Evolutionary conservation across 202 grass and related monocot genomes (phyloP).

Genomic region (Zizania palustris): DNA sequence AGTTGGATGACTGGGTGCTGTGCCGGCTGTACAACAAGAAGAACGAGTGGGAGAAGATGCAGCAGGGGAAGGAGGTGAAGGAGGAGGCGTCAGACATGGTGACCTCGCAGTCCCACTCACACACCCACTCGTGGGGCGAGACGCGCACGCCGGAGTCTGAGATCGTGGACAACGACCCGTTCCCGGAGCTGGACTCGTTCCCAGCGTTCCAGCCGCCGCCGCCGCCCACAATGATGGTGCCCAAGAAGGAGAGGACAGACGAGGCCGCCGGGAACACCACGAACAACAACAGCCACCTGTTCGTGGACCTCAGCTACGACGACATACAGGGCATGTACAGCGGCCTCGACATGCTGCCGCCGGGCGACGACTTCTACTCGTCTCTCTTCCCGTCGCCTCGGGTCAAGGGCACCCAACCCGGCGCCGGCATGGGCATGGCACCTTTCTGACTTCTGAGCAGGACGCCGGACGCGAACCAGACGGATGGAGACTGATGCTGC

Average conservation of each 20-base stretch:
- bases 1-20: slow-evolving; percentile 96
- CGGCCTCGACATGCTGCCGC: slow-evolving; percentile 53
- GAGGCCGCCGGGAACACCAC: background rate
- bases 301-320: slow-evolving; percentile 66
- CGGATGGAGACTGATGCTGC: background rate
- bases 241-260: slow-evolving; percentile 52
- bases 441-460: too few relatives aligned
- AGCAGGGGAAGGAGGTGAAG: slow-evolving; percentile 17
- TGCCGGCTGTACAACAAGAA: slow-evolving; percentile 99
- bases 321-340: slow-evolving; percentile 72
- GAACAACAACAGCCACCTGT: slow-evolving; percentile 41
- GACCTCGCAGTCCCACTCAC: slow-evolving; percentile 35
- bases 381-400: slow-evolving; percentile 60
- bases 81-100: slow-evolving; percentile 48
- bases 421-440: slow-evolving; percentile 25
- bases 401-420: slow-evolving; percentile 31
- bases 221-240: slow-evolving; percentile 50
- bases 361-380: slow-evolving; percentile 57
- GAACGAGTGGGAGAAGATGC: slow-evolving; percentile 86
- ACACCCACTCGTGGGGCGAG: slow-evolving; percentile 60
- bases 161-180: slow-evolving; percentile 65
- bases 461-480: background rate
- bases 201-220: slow-evolving; percentile 42
- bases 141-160: slow-evolving; percentile 69
- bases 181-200: slow-evolving; percentile 55